Base-by-base conservation (phyloP, 2,329 filamentous ascomycete genomes). In the Aspergillus udagawae region DNA sequence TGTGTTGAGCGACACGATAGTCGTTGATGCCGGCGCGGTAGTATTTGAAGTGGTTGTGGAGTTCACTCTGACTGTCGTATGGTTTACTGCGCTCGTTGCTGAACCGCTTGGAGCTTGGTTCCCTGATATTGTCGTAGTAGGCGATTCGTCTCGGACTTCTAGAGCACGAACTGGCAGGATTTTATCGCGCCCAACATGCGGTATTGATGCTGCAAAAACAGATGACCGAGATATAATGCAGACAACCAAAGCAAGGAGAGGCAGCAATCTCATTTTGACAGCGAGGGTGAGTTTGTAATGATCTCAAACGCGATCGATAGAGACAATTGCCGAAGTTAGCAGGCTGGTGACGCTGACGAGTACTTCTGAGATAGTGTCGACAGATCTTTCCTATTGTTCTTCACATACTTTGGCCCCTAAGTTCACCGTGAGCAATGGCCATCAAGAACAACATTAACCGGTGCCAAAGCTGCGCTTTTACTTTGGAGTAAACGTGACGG, bases 1-100 rank as follows among this genome's bases (percentile, higher is more conserved):
- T 7, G 59, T 64, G 25, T 67, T 64, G 45, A 71, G 28, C 7
- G 68, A 66, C 9, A 68, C 61, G 8, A 67, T 60, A 6, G 70
- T 63, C 9, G 67, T 70, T 3, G 64, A 55, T 1, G 60, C 55
- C 7, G 59, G 48, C 10, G 60, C 59, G 1, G 60, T 58, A 4
- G 63, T 51, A 3, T 42, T 51, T 0, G 60, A 56, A 0, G 42
- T 53, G 14, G 58, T 56, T 35, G 56, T 45, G 14, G 61, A 58
- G 45, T 60, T 61, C 3, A 59, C 25, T 3, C 57, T 60, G 8
- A 51, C 56, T 9, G 63, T 62, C 2, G 54, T 47, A 55, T 54
- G 55, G 32, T 54, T 49, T 29, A 56, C 57, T 52, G 47, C 48
- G 48, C 57, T 57, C 27, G 54, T 45, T 21, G 49, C 45, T 27